These are phyloP conservation scores for Nevesoporus exiguus DNA, from an alignment of 768 basidiomycete genomes.

Conservation along the genomic window DNA sequence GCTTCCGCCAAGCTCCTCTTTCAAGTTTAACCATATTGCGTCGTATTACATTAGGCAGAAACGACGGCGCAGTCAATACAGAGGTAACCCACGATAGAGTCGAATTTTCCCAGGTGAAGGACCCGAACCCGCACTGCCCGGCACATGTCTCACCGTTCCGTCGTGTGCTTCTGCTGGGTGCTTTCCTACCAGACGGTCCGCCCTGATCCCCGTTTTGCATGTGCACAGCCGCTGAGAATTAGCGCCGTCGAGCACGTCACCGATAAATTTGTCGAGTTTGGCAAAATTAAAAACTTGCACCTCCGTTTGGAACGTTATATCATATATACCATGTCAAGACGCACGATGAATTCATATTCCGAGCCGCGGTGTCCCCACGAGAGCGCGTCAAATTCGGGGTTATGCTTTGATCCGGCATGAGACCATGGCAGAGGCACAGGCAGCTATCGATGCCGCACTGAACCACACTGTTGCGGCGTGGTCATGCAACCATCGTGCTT, in stretches of 20 bases:
- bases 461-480: conserved; percentile 80
- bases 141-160: no score
- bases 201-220: conserved; percentile 10
- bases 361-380: not conserved
- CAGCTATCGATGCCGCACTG: conserved; percentile 86
- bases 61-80: conserved; percentile 52
- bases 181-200: no score
- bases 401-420: conserved; percentile 98
- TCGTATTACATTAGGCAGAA: no score
- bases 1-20: conserved; percentile 4
- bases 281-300: conserved; percentile 97
- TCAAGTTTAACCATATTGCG: conserved; percentile 8
- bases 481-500: conserved; percentile 96
- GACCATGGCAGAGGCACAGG: conserved; percentile 89
- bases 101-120: conserved; percentile 60
- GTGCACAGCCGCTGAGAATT: conserved; percentile 88
- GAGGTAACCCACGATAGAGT: conserved; percentile 82
- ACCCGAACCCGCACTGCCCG: no score
- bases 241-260: conserved; percentile 98
- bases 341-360: conserved; percentile 14
- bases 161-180: no score
- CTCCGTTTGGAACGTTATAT: conserved; percentile 94
- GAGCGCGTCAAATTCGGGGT: conserved; percentile 52
- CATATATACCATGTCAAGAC: conserved; percentile 99
- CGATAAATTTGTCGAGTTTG: conserved; percentile 95